Evolutionary conservation across 78 protist species (phyloP), one percentile per base, ranked within the genome.

Genomic region (Dictyostelium capitatum): DNA sequence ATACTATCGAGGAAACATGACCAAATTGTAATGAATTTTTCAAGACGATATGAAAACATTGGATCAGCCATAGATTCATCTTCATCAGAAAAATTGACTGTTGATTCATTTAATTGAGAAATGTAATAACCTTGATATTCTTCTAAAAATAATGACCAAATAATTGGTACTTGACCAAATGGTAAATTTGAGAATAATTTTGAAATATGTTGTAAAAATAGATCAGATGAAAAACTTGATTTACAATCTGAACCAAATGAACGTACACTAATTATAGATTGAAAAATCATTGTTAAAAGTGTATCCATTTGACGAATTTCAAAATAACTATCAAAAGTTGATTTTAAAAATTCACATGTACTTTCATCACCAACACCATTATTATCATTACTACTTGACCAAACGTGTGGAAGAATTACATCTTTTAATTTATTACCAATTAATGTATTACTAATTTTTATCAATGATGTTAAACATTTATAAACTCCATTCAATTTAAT

Each of bases 81-180:
- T 10, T 59, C 59, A 6, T 75, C 8, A 17, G 6, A 12, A 57
- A 57, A n/a, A 9, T 7, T 19, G 25, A 3, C 23, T 25, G 23
- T 23, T 11, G 43, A 28, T 11, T 79, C 83, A 28, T 50, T 70
- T 15, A 77, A 4, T 48, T 74, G 84, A 11, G 53, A 20, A n/a
- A 32, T 11, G 25, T 72, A 77, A 75, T 87, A 64, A 11, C 50
- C 62, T 15, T 23, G 17, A 70, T 69, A 87, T 65, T 57, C 59
- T 4, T 77, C 79, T 14, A 64, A 32, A 32, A 87, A 87, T 20
- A 41, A 75, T 19, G 51, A 41, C 84, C 93, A 87, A 47, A 87
- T 87, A 23, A 77, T 28, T 47, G 93, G 93, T 11, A 87, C 84
- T 20, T 77, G 93, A 77, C 93, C 93, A 87, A 87, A 87, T 59